Conservation (phyloP, 1,284 basidiomycete genomes). For the Sphaerobolus stellatus region DNA sequence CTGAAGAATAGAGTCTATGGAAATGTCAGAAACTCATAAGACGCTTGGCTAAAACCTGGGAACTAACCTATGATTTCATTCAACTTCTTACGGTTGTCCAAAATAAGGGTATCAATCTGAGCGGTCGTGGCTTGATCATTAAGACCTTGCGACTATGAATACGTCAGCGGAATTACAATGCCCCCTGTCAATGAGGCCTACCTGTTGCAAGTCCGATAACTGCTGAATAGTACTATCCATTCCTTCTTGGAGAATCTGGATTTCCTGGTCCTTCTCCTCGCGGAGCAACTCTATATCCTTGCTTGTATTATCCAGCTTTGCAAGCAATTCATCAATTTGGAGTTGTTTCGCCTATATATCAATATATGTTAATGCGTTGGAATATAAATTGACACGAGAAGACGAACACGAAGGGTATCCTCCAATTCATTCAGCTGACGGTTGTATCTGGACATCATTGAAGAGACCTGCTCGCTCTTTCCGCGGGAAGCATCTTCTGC, state of each 20-base stretch:
- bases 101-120: constrained; percentile 94
- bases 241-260: constrained; percentile 93
- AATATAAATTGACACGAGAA: neutral
- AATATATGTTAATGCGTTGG: constrained; percentile 6
- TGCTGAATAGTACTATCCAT: constrained; percentile 94
- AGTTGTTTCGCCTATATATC: constrained; percentile 78
- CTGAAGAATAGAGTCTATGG: constrained; percentile 90
- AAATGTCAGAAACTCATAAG: constrained; percentile 13
- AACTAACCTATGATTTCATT: constrained; percentile 92
- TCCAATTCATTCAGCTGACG: constrained; percentile 95
- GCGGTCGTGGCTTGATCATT: constrained; percentile 89
- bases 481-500: constrained; percentile 91
- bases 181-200: constrained; percentile 30
- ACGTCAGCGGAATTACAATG: constrained; percentile 9
- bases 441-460: constrained; percentile 91
- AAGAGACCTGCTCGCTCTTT: constrained; percentile 91
- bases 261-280: constrained; percentile 97
- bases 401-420: constrained; percentile 81
- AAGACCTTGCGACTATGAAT: constrained; percentile 70
- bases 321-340: constrained; percentile 88
- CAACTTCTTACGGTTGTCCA: constrained; percentile 97
- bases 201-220: constrained; percentile 85
- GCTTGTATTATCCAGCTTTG: constrained; percentile 73
- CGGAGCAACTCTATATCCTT: constrained; percentile 77
- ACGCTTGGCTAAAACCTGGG: neutral